phyloP scores from a whole-genome alignment of 805 yeast species.

The Naumovozyma baii region DNA sequence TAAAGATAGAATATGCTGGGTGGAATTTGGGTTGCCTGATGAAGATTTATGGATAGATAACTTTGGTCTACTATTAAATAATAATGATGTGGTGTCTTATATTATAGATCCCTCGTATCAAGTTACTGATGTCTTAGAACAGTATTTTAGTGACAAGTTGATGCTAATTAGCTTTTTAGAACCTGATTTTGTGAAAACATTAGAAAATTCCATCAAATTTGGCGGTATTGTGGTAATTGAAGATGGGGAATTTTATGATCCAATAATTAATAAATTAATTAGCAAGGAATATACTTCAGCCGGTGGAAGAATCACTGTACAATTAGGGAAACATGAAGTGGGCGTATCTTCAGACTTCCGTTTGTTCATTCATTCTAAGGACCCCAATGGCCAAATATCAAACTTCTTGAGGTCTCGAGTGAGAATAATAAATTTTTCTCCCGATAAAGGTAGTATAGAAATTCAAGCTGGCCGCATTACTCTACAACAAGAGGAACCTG shows the following conservation, averaged over 20 bases:
- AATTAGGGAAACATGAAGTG: slow-evolving; percentile 51
- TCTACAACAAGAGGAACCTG: slow-evolving; percentile 51
- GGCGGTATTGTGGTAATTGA: slow-evolving; percentile 66
- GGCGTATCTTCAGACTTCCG: slow-evolving; percentile 60
- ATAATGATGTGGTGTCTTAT: slow-evolving; percentile 37
- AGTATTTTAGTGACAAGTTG: slow-evolving; percentile 28
- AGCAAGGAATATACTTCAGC: slow-evolving; percentile 46
- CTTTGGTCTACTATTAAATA: slow-evolving; percentile 39
- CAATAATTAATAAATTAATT: slow-evolving; percentile 55
- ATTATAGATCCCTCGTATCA: slow-evolving; percentile 65
- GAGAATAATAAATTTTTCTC: slow-evolving; percentile 55
- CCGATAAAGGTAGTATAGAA: slow-evolving; percentile 60
- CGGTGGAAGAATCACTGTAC: slow-evolving; percentile 62
- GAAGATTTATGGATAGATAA: slow-evolving; percentile 61
- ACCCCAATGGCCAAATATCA: slow-evolving; percentile 38
- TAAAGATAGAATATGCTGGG: slow-evolving; percentile 42
- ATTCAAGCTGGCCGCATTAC: slow-evolving; percentile 51
- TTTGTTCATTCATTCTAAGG: slow-evolving; percentile 52
- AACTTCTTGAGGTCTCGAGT: slow-evolving; percentile 56
- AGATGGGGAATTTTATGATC: slow-evolving; percentile 77
- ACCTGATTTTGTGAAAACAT: slow-evolving; percentile 49
- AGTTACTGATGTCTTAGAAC: slow-evolving; percentile 35
- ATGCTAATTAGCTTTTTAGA: slow-evolving; percentile 63
- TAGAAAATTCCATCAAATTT: slow-evolving; percentile 76
- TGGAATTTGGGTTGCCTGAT: slow-evolving; percentile 39